phyloP scores from a whole-genome alignment of 2,329 filamentous ascomycete species.

The Diaporthe australafricana region DNA sequence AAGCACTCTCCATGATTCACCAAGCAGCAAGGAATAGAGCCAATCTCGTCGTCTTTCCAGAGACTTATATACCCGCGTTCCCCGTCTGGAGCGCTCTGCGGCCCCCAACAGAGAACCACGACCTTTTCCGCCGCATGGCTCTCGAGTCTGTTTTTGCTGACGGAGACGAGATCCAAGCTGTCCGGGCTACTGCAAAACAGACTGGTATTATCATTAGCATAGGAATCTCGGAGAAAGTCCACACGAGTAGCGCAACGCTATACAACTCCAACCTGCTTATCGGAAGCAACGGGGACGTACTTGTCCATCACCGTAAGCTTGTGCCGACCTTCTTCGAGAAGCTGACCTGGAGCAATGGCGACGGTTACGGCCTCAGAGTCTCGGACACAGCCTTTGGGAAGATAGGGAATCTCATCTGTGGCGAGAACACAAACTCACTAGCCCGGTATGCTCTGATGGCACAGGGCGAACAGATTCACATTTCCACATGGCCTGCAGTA shows the following conservation, averaged over 20 bases:
- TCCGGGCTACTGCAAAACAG: conserved; percentile 34
- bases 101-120: conserved; percentile 17
- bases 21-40: conserved; percentile 37
- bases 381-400: conserved; percentile 36
- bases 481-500: conserved; percentile 37
- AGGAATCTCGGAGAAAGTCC: conserved; percentile 36
- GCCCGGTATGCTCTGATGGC: conserved; percentile 35
- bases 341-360: conserved; percentile 27
- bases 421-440: conserved; percentile 39
- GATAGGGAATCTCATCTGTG: conserved; percentile 38
- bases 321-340: conserved; percentile 38
- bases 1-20: conserved; percentile 35
- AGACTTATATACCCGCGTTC: conserved; percentile 37
- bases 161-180: conserved; percentile 36
- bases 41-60: conserved; percentile 38
- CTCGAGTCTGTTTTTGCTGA: conserved; percentile 36
- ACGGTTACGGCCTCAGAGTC: conserved; percentile 35
- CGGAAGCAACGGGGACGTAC: conserved; percentile 36
- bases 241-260: conserved; percentile 36
- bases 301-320: conserved; percentile 39
- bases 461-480: conserved; percentile 38
- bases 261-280: conserved; percentile 39
- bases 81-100: conserved; percentile 34
- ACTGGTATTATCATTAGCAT: conserved; percentile 35
- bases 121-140: conserved; percentile 11